Evolutionary conservation across 768 basidiomycete genomes (phyloP).

Genomic region (Russula sp.): DNA sequence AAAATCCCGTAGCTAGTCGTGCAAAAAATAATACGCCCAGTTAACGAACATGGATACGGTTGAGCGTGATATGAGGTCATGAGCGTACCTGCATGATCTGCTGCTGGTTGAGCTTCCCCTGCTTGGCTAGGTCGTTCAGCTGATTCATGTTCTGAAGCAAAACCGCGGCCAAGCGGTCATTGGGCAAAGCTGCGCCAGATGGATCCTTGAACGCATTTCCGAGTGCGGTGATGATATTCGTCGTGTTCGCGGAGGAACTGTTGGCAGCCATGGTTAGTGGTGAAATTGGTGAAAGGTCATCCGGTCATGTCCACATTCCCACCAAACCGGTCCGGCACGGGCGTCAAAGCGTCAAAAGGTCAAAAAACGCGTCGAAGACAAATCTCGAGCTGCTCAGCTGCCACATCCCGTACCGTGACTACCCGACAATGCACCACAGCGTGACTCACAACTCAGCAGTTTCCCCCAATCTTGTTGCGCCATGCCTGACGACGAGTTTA

Average conservation of each 20-base stretch:
- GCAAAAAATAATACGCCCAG: background rate
- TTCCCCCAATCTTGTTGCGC: no score
- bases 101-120: constrained; percentile 68
- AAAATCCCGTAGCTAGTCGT: constrained; percentile 57
- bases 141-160: constrained; percentile 67
- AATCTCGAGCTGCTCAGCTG: no score
- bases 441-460: no score
- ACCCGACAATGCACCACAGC: no score
- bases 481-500: no score
- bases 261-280: constrained; percentile 26
- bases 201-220: constrained; percentile 62
- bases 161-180: constrained; percentile 62
- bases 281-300: no score
- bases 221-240: constrained; percentile 57
- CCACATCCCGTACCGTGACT: no score
- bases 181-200: constrained; percentile 58
- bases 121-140: constrained; percentile 62
- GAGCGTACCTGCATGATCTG: constrained; percentile 65
- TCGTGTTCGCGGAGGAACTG: constrained; percentile 9
- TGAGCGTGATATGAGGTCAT: background rate
- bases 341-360: no score
- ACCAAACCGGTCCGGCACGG: no score
- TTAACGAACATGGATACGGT: constrained; percentile 3
- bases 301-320: no score
- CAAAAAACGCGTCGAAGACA: no score